A percentile compares a stretch with the other conserved stretches of the same genome.
Evolutionary conservation across 2,329 filamentous ascomycete species (phyloP).

Genomic region (Aspergillus awamori): DNA sequence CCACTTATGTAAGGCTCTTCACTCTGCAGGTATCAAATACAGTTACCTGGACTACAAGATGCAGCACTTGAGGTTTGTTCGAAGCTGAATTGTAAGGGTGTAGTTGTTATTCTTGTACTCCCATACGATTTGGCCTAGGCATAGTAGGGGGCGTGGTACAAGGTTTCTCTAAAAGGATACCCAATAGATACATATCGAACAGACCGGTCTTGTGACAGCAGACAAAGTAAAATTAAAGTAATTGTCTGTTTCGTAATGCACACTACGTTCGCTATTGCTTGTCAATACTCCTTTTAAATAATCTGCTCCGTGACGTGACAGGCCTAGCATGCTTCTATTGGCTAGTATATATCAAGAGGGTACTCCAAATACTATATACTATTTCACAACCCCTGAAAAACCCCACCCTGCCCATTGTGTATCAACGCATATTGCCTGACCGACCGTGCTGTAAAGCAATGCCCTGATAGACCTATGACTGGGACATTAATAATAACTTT

Average conservation of each 20-base stretch:
- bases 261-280: background rate
- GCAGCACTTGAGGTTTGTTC: background rate
- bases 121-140: background rate
- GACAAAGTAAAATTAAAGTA: background rate
- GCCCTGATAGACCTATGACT: background rate
- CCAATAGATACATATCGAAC: background rate
- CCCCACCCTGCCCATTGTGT: background rate
- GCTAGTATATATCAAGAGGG: background rate
- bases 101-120: no score
- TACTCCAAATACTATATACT: background rate
- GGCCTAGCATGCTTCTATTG: background rate
- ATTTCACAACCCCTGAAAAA: background rate
- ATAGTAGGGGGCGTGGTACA: background rate
- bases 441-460: background rate
- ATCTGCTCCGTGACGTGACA: background rate
- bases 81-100: no score
- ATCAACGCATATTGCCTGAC: background rate
- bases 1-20: slow-evolving; percentile 2
- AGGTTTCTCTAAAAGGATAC: background rate
- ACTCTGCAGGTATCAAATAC: background rate
- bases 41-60: background rate
- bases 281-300: background rate
- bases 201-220: background rate
- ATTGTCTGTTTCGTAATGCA: background rate
- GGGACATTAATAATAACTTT: background rate